Conservation (phyloP, 768 basidiomycete species). For the Mycena albidolilacea region DNA sequence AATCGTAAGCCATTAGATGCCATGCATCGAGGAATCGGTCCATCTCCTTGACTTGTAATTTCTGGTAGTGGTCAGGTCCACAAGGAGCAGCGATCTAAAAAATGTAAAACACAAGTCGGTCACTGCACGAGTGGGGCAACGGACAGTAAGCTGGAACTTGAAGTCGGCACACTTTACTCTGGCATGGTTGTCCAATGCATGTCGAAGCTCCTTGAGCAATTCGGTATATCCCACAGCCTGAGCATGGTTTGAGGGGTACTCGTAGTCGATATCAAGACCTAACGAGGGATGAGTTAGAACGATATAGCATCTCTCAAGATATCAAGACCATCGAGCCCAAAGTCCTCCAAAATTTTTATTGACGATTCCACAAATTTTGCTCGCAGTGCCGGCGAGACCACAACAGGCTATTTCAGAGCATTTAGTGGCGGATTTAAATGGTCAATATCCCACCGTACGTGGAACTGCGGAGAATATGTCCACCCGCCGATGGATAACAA, state of each 20-base stretch:
- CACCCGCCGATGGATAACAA: slow-evolving; percentile 95
- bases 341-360: slow-evolving; percentile 88
- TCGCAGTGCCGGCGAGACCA: slow-evolving; percentile 73
- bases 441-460: not conserved
- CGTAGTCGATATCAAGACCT: slow-evolving; percentile 83
- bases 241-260: slow-evolving; percentile 85
- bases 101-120: slow-evolving; percentile 19
- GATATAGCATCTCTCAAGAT: no score
- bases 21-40: slow-evolving; percentile 92
- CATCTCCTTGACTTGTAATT: slow-evolving; percentile 87
- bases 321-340: slow-evolving; percentile 87
- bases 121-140: slow-evolving; percentile 42
- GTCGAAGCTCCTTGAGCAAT: slow-evolving; percentile 83
- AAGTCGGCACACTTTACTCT: slow-evolving; percentile 67
- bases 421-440: not conserved
- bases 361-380: slow-evolving; percentile 86
- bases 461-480: slow-evolving; percentile 82
- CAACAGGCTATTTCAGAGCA: slow-evolving; percentile 61
- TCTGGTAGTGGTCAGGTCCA: slow-evolving; percentile 88
- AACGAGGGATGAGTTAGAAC: no score
- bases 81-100: slow-evolving; percentile 92
- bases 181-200: slow-evolving; percentile 83
- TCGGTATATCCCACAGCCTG: slow-evolving; percentile 90
- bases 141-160: slow-evolving; percentile 82
- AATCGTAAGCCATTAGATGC: slow-evolving; percentile 96